These are phyloP conservation scores for Paramyrothecium roridum DNA, from an alignment of 2,329 filamentous ascomycete genomes.

Conservation along the genomic window DNA sequence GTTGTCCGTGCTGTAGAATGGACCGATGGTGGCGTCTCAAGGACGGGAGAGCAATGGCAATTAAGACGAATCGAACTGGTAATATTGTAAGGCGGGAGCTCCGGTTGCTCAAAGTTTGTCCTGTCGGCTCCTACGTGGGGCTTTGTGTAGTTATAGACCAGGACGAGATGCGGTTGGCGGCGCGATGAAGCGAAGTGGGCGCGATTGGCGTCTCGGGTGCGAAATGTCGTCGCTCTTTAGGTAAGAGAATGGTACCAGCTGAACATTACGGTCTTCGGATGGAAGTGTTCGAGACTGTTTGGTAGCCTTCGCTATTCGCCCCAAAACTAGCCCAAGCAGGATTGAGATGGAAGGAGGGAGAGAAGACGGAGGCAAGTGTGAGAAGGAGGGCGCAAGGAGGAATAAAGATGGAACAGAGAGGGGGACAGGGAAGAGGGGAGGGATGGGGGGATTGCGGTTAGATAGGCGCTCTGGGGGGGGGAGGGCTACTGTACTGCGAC, in stretches of 20 bases:
- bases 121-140: too few relatives aligned
- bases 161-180: neutral
- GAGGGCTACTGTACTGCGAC: neutral
- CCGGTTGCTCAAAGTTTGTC: too few relatives aligned
- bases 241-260: neutral
- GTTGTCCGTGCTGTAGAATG: too few relatives aligned
- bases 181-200: neutral
- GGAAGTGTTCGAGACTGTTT: neutral
- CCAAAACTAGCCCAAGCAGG: neutral
- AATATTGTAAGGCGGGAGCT: too few relatives aligned
- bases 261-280: neutral
- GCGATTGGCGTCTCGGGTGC: neutral
- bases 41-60: too few relatives aligned
- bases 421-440: constrained; percentile 1
- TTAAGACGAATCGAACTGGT: too few relatives aligned
- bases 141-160: neutral
- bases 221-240: neutral
- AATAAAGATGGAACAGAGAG: constrained; percentile 1
- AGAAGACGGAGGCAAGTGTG: neutral
- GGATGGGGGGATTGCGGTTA: neutral
- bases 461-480: neutral
- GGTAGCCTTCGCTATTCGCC: neutral
- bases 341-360: neutral
- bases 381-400: neutral
- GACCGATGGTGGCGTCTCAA: too few relatives aligned